Percentiles rank a stretch among this genome's conserved stretches.
Evolutionary conservation across 140 eudicot species (phyloP).

Genomic region (Stevia rebaudiana): DNA sequence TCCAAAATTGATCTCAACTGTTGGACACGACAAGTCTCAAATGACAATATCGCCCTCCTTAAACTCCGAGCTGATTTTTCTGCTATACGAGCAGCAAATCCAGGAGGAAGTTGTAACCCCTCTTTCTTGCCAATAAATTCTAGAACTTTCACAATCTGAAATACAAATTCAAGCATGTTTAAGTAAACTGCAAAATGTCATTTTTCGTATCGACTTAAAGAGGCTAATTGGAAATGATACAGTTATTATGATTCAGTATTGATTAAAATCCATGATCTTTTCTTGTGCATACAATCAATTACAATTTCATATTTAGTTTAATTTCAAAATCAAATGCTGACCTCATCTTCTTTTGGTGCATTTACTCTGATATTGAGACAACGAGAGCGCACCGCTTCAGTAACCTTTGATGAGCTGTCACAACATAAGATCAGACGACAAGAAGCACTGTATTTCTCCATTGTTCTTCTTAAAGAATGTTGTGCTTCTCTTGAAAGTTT

Average conservation of each 20-base stretch:
- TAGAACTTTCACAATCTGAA: conserved; percentile 75
- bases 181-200: background rate
- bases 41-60: conserved; percentile 82
- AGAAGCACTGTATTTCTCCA: conserved; percentile 95
- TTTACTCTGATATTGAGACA: conserved; percentile 73
- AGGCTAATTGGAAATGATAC: background rate
- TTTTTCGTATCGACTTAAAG: background rate
- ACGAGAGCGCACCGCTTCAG: conserved; percentile 97
- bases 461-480: conserved; percentile 86
- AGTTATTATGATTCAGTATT: background rate
- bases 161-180: conserved; percentile 5
- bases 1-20: conserved; percentile 58
- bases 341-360: conserved; percentile 85
- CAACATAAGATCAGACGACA: conserved; percentile 91
- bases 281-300: background rate
- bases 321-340: conserved; percentile 15
- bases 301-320: background rate
- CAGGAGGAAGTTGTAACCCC: conserved; percentile 73
- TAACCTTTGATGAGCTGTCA: conserved; percentile 89
- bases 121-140: conserved; percentile 88
- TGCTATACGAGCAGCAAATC: conserved; percentile 77
- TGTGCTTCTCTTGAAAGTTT: conserved; percentile 96
- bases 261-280: background rate
- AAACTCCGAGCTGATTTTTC: conserved; percentile 83
- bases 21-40: conserved; percentile 93